phyloP scores from a whole-genome alignment of 2,329 filamentous ascomycete genomes.

The Aspergillus glaucus region DNA sequence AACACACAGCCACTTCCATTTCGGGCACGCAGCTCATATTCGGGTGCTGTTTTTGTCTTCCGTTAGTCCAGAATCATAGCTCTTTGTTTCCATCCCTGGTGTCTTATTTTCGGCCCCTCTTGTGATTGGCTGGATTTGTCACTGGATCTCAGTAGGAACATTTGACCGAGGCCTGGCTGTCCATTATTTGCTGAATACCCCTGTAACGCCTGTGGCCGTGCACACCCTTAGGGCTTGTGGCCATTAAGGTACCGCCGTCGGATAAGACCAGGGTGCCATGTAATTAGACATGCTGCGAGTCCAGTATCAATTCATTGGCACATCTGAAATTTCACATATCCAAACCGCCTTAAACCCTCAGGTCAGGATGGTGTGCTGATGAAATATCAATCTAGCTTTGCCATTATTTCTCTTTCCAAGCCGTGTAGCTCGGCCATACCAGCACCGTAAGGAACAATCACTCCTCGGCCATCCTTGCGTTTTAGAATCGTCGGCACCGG shows the following conservation, averaged over 20 bases:
- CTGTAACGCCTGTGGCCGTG: background rate
- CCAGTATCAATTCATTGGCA: background rate
- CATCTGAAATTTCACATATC: background rate
- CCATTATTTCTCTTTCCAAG: background rate
- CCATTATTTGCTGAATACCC: background rate
- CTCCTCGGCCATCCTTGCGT: background rate
- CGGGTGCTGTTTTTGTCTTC: background rate
- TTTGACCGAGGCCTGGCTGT: background rate
- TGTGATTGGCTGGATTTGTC: background rate
- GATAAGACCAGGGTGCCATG: background rate
- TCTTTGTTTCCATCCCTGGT: background rate
- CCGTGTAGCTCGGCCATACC: background rate
- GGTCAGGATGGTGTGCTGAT: background rate
- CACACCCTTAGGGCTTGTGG: background rate
- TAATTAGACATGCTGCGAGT: background rate
- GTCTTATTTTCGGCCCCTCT: background rate
- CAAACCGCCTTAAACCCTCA: background rate
- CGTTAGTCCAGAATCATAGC: background rate
- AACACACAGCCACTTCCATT: background rate
- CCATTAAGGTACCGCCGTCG: background rate
- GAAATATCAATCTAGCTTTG: background rate
- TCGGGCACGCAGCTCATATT: background rate
- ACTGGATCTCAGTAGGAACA: background rate
- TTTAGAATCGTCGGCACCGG: constrained; percentile 10
- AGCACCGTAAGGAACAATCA: background rate